These are phyloP conservation scores for Penicillium decumbens DNA, from an alignment of 2,329 filamentous ascomycete species.

Conservation along the genomic window DNA sequence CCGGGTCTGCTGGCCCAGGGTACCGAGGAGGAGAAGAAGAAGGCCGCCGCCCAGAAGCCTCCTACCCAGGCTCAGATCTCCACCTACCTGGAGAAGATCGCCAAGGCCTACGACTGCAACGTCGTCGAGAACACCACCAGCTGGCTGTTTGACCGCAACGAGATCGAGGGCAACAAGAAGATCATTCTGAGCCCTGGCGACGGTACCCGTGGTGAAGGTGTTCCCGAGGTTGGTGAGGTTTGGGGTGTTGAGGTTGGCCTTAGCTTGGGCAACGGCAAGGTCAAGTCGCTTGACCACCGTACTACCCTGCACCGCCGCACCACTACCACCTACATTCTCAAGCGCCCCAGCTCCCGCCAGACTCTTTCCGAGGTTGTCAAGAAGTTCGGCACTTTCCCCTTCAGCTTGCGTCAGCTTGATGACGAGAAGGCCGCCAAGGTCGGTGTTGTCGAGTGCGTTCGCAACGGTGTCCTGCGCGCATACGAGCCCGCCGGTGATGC, in stretches of 20 bases:
- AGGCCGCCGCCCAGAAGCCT: conserved; percentile 75
- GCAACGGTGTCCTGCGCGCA: conserved; percentile 84
- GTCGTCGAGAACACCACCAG: conserved; percentile 97
- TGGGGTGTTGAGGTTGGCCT: conserved; percentile 98
- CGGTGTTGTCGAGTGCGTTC: conserved; percentile 93
- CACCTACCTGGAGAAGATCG: conserved; percentile 81
- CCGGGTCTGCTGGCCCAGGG: conserved; percentile 78
- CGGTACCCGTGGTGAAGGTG: conserved; percentile 83
- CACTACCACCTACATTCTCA: conserved; percentile 83
- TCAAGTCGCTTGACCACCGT: conserved; percentile 84
- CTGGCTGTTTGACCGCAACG: conserved; percentile 93
- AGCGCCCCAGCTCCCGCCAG: conserved; percentile 88
- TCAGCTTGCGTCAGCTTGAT: conserved; percentile 93
- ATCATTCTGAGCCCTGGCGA: conserved; percentile 81
- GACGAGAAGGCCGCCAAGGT: conserved; percentile 94
- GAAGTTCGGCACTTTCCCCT: conserved; percentile 97
- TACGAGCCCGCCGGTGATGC: conserved; percentile 96
- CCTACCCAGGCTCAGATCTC: conserved; percentile 84
- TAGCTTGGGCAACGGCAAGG: conserved; percentile 85
- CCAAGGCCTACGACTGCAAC: conserved; percentile 84
- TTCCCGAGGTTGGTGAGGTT: conserved; percentile 83
- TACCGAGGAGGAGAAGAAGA: conserved; percentile 92
- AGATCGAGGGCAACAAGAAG: conserved; percentile 98
- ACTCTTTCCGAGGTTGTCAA: conserved; percentile 91
- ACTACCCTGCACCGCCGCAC: conserved; percentile 92